Evolutionary conservation across 352 stramenopile genomes (phyloP).

Genomic region (Phytophthora citrophthora): DNA sequence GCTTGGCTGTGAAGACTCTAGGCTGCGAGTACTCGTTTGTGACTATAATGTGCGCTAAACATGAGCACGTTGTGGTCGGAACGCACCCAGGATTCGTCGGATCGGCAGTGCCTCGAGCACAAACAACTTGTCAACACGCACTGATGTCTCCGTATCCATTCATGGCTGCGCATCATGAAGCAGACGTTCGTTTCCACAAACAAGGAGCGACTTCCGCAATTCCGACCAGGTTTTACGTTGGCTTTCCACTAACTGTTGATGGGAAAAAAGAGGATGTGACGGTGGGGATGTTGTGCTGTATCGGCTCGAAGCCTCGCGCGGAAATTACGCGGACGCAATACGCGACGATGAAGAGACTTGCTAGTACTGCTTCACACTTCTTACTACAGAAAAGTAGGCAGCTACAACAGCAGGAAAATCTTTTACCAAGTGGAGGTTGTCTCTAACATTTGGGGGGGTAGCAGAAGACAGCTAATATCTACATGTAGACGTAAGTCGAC

Average conservation of each 20-base stretch:
- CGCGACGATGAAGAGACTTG: constrained; percentile 32
- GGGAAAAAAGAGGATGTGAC: constrained; percentile 8
- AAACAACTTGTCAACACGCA: constrained; percentile 61
- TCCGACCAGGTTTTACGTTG: constrained; percentile 59
- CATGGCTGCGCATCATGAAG: constrained; percentile 56
- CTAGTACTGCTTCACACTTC: constrained; percentile 23
- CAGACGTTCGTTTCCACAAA: constrained; percentile 60
- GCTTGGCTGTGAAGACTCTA: constrained; percentile 51
- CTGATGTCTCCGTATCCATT: constrained; percentile 59
- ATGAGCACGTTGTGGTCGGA: constrained; percentile 44
- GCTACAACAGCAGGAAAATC: neutral
- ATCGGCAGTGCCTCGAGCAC: constrained; percentile 46
- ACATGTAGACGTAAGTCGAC: too few species aligned
- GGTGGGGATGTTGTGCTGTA: constrained; percentile 42
- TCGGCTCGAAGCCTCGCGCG: constrained; percentile 27
- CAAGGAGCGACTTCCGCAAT: constrained; percentile 32
- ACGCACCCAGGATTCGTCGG: constrained; percentile 30
- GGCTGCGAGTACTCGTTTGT: constrained; percentile 53
- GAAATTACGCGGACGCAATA: constrained; percentile 42
- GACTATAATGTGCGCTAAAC: constrained; percentile 50
- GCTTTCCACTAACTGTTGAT: constrained; percentile 45
- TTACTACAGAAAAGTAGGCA: constrained; percentile 24
- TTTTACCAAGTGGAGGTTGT: neutral
- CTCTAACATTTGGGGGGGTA: too few species aligned
- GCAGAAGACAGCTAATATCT: too few species aligned